Evolutionary conservation across 768 basidiomycete genomes (phyloP).

Genomic region (Trametes cingulata): DNA sequence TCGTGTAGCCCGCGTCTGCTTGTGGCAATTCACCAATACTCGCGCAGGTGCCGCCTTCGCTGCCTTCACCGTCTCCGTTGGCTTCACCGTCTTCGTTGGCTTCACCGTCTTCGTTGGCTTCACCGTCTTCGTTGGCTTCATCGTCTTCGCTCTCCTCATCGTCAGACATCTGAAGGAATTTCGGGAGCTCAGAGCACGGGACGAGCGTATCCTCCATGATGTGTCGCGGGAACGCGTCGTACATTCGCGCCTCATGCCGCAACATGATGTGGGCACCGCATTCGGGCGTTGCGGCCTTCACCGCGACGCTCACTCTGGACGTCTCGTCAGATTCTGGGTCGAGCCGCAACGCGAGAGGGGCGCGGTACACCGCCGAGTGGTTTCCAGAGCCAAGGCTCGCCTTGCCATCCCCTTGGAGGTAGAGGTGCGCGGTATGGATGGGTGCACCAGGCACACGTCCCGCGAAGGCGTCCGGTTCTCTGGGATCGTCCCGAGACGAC

Average conservation of each 20-base stretch:
- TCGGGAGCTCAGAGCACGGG: too few species aligned
- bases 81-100: too few species aligned
- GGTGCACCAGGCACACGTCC: background rate
- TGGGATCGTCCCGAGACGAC: background rate
- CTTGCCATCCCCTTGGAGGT: conserved; percentile 42
- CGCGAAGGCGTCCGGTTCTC: background rate
- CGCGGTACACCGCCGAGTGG: conserved; percentile 52
- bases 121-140: too few species aligned
- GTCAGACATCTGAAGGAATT: too few species aligned
- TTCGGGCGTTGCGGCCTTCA: conserved; percentile 15
- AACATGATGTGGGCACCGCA: conserved; percentile 17
- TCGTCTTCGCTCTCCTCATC: too few species aligned
- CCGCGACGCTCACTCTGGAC: conserved; percentile 21
- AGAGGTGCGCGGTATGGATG: conserved; percentile 42
- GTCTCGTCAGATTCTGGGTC: conserved; percentile 11
- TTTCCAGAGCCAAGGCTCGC: conserved; percentile 42
- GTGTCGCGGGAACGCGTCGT: conserved; percentile 44
- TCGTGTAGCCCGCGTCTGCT: too few species aligned
- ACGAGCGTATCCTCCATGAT: conserved; percentile 44
- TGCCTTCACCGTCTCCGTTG: too few species aligned
- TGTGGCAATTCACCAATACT: too few species aligned
- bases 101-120: too few species aligned
- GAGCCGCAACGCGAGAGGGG: conserved; percentile 49
- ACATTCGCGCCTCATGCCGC: conserved; percentile 42
- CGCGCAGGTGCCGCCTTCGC: too few species aligned